Evolutionary conservation across 306 rosid genomes (phyloP).

Genomic region (Inga laurina): DNA sequence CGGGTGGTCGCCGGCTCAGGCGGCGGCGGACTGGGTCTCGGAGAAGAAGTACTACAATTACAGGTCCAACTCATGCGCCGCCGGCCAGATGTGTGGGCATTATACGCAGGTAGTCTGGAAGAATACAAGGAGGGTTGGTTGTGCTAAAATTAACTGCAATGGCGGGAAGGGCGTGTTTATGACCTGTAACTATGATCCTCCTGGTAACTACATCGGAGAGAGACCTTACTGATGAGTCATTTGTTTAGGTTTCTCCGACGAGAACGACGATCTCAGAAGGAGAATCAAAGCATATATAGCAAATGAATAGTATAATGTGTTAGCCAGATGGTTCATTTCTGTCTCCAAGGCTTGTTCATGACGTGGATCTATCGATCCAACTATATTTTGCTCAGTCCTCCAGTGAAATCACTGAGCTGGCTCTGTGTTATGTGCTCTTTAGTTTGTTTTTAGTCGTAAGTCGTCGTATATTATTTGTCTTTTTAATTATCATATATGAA

Average conservation of each 20-base stretch:
- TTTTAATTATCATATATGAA: neutral
- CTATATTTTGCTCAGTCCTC: neutral
- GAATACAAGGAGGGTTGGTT: constrained; percentile 56
- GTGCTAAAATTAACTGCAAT: constrained; percentile 63
- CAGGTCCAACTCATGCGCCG: constrained; percentile 57
- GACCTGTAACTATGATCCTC: constrained; percentile 90
- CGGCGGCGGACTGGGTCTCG: constrained; percentile 67
- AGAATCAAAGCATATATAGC: neutral
- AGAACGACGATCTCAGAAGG: neutral
- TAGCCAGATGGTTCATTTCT: neutral
- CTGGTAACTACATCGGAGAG: constrained; percentile 84
- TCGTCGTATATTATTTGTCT: neutral
- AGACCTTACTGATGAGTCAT: constrained; percentile 56
- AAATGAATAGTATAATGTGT: neutral
- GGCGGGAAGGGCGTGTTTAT: constrained; percentile 69
- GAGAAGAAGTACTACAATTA: constrained; percentile 64
- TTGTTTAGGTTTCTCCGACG: neutral
- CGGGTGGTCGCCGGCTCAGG: constrained; percentile 75
- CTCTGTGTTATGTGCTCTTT: neutral
- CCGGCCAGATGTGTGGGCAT: constrained; percentile 73
- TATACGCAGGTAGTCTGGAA: constrained; percentile 91
- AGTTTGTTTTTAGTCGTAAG: too few relatives aligned
- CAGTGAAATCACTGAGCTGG: neutral
- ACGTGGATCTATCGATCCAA: neutral
- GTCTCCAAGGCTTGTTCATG: neutral